These are phyloP conservation scores for Heteromeles arbutifolia DNA, from an alignment of 306 rosid genomes.

Conservation along the genomic window DNA sequence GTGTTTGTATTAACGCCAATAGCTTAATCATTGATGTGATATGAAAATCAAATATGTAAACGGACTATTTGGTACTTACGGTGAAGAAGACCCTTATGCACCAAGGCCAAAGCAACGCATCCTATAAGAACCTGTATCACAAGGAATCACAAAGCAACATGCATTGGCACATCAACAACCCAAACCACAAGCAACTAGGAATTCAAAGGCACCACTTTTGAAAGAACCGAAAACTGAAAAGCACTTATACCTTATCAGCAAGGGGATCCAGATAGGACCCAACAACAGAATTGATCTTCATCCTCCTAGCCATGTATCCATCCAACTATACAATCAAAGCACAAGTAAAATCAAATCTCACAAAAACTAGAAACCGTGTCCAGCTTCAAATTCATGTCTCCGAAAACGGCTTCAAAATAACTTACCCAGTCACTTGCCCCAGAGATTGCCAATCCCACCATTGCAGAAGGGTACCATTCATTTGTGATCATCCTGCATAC, in stretches of 20 bases:
- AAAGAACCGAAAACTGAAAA: neutral
- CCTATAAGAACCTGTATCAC: conserved; percentile 76
- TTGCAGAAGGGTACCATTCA: conserved; percentile 65
- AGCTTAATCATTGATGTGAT: neutral
- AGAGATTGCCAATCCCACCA: conserved; percentile 73
- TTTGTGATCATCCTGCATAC: conserved; percentile 69
- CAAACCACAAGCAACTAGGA: neutral
- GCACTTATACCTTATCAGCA: conserved; percentile 72
- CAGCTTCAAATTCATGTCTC: neutral
- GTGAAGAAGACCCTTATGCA: conserved; percentile 75
- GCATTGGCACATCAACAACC: neutral
- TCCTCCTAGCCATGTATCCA: conserved; percentile 79
- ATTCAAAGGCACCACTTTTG: neutral
- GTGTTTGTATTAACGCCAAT: neutral
- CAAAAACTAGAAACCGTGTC: too few species aligned
- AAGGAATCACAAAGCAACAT: conserved; percentile 6
- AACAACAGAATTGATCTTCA: conserved; percentile 88
- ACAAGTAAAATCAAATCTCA: conserved; percentile 4
- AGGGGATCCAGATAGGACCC: conserved; percentile 98
- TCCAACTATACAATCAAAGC: conserved; percentile 53
- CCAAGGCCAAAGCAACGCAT: conserved; percentile 88
- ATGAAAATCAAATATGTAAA: neutral
- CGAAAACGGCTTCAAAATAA: neutral
- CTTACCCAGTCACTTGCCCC: conserved; percentile 87
- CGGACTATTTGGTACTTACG: conserved; percentile 65